Base-by-base conservation (phyloP, 495 filamentous ascomycete species). In the Neurospora sp. region DNA sequence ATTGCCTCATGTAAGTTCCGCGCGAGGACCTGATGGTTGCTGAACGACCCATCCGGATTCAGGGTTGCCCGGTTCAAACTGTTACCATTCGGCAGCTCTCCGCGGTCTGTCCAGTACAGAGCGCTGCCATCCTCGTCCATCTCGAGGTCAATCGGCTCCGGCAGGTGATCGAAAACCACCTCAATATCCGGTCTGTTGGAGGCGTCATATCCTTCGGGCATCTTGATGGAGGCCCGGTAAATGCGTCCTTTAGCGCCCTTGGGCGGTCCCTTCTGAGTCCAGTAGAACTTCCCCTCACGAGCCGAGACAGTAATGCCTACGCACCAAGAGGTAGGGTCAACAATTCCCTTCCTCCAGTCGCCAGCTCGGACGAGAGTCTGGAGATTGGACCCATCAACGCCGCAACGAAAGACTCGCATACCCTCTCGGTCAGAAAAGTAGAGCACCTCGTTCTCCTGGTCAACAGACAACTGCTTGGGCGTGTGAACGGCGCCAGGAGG, bases 391-490 rank as follows among this genome's bases (percentile, higher is more conserved):
- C 87, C 87, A 71, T 88, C 86, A 20, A 82, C 80, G 71, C 83
- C 79, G 73, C 82, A 83, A 0, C 86, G 80, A 42, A 85, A 76
- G 1, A 90, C 83, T 5, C 83, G 66, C 76, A 84, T 79, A 2
- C 88, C 88, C 71, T 89, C 88, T 0, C 88, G 86, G 74, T 90
- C 88, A 46, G 82, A 86, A 70, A 87, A 86, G 77, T 88, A 89
- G 1, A 89, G 39, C 69, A 77, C 76, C 5, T 71, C 40, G 41
- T 37, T 70, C 44, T 82, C 79, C 23, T 76, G 39, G 5, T 78
- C 76, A 6, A 85, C 77, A 1, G 79, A 72, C 31, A 89, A 74
- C 77, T 90, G 88, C 70, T 89, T 90, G 3, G 87, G 87, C 0
- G 88, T 89, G 78, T 89, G 82, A 2, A 85, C 78, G 4, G 73